These are phyloP conservation scores for Leishmania arabica DNA, from an alignment of 208 protist species.

Conservation along the genomic window DNA sequence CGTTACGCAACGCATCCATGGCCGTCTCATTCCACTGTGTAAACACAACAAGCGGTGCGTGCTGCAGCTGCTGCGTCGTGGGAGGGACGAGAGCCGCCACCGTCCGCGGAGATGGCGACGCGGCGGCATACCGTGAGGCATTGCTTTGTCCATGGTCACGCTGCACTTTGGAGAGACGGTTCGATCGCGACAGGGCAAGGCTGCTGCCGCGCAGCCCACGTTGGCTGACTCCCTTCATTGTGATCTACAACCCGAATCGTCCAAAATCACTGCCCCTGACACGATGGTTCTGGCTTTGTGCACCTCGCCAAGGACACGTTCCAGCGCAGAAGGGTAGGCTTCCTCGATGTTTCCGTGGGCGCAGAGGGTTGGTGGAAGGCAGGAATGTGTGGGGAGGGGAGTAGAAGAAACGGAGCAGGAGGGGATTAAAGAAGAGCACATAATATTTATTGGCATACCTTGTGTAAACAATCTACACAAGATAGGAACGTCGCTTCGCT, in stretches of 20 bases:
- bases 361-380: not conserved
- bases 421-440: not conserved
- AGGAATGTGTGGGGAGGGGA: not conserved
- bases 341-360: not conserved
- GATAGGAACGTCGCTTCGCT: not conserved
- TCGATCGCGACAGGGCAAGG: not conserved
- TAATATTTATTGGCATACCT: not conserved
- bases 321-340: not conserved
- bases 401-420: not conserved
- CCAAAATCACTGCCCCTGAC: not conserved
- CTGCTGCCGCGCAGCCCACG: not conserved
- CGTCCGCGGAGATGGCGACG: not conserved
- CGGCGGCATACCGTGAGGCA: not conserved
- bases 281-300: not conserved
- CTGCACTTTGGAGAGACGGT: not conserved
- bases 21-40: constrained; percentile 69
- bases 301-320: not conserved
- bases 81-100: not conserved
- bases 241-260: not conserved
- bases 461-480: not conserved
- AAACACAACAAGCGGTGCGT: constrained; percentile 36
- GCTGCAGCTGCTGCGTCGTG: not conserved
- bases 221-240: not conserved
- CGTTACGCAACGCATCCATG: constrained; percentile 58
- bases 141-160: not conserved